A percentile compares a stretch with the other conserved stretches of the same genome.
These are phyloP conservation scores for Starmerella davenportii DNA, from an alignment of 805 yeast species.

Conservation along the genomic window DNA sequence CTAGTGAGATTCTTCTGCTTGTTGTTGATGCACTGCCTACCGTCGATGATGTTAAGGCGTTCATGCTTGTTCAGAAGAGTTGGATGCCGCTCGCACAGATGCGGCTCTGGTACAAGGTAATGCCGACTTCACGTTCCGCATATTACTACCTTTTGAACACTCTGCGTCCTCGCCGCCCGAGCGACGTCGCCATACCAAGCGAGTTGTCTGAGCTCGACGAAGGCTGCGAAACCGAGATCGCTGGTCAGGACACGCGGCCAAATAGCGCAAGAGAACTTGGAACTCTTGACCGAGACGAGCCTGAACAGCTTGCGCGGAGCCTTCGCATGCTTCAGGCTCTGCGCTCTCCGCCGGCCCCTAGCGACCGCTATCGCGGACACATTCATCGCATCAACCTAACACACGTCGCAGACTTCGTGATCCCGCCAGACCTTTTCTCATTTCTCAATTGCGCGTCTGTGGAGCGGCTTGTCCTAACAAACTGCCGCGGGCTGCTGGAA, in stretches of 20 bases:
- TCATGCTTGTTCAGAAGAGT: constrained; percentile 52
- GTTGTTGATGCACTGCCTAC: neutral
- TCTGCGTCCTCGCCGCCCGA: constrained; percentile 16
- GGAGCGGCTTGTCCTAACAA: constrained; percentile 72
- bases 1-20: neutral
- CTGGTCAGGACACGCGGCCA: neutral
- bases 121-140: constrained; percentile 30
- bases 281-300: neutral
- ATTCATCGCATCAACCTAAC: constrained; percentile 69
- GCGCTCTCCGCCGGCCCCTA: neutral
- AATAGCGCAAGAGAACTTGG: neutral
- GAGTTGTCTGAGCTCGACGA: neutral
- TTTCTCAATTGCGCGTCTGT: constrained; percentile 47
- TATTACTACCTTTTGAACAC: constrained; percentile 30
- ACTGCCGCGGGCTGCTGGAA: constrained; percentile 50
- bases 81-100: constrained; percentile 71
- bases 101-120: constrained; percentile 44
- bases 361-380: constrained; percentile 24
- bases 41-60: constrained; percentile 16
- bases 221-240: neutral
- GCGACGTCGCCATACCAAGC: neutral
- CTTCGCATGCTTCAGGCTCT: neutral
- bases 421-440: constrained; percentile 47
- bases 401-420: constrained; percentile 47
- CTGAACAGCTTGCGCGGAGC: neutral